Evolutionary conservation across 106 monocot genomes (phyloP), one percentile per base, ranked within the genome.

Genomic region (Dendrobium chrysotoxum): DNA sequence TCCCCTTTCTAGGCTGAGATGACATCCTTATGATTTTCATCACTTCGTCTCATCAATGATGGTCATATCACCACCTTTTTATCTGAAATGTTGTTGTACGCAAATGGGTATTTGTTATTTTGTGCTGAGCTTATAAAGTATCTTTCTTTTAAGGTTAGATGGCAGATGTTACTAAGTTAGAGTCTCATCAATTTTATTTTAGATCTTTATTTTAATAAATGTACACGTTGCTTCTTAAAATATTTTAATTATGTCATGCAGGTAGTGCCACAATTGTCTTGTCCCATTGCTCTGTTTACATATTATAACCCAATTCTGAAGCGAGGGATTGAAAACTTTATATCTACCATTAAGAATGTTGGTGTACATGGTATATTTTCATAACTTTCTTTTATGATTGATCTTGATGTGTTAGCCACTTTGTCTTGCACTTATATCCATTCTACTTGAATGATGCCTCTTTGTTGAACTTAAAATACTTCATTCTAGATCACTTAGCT

Each of bases 251-350:
- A 28, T 53, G 35, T 57, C 64, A 26, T 46, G 20, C 85, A 96
- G 96, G 88, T 92, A 42, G 61, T 89, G 73, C 97, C 97, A 76
- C 91, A 98, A 79, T 75, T 98, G 38, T 94, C 97, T 21, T 92
- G 94, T 75, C 97, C 97, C 44, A 82, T 98, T 81, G 94, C 92
- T 35, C 79, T 98, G 4, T 98, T 94, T 81, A 68, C 94, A 68
- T 98, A 98, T 88, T 98, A 98, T 82, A 98, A 98, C 73, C 97
- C 92, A 21, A 98, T 98, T 65, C 81, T 98, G 84, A 98, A 98
- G 82, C 94, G 88, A 75, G 92, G 97, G 28, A 80, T 86, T 47
- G 86, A 72, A 58, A 84, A 92, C 45, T 98, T 98, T 84, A 91
- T 98, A 91, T 86, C 88, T 72, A 86, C 82, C 47, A 87, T 98